These are phyloP conservation scores for Adansonia rubrostipa DNA, from an alignment of 441 rosid genomes.

Conservation along the genomic window DNA sequence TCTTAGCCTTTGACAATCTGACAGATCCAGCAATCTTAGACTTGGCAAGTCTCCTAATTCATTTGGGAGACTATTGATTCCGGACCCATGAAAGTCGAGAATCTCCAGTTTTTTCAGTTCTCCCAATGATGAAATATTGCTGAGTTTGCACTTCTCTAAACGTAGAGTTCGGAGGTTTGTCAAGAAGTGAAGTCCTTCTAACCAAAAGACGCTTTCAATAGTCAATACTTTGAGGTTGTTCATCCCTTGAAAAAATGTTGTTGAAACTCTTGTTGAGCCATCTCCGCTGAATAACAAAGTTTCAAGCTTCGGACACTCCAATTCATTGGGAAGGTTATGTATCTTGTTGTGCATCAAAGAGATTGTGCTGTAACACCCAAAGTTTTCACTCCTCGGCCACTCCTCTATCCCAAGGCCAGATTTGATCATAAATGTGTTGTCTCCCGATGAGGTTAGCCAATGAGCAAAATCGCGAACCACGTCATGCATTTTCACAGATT, in stretches of 20 bases:
- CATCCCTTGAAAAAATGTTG: neutral
- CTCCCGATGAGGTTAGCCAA: neutral
- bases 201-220: neutral
- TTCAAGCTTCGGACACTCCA: neutral
- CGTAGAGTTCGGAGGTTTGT: neutral
- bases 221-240: neutral
- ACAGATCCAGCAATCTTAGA: too few species aligned
- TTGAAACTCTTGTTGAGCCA: neutral
- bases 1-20: too few species aligned
- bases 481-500: neutral
- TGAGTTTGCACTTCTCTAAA: neutral
- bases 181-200: neutral
- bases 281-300: neutral
- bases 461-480: conserved; percentile 4
- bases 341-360: neutral
- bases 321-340: neutral
- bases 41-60: neutral
- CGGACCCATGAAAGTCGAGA: neutral
- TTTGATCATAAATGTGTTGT: neutral
- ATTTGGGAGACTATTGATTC: neutral
- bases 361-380: neutral
- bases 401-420: neutral
- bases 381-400: neutral
- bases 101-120: neutral
- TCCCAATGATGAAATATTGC: neutral